Conservation (phyloP, 2,329 filamentous ascomycete species). For the Dactylellina parvicollis region DNA sequence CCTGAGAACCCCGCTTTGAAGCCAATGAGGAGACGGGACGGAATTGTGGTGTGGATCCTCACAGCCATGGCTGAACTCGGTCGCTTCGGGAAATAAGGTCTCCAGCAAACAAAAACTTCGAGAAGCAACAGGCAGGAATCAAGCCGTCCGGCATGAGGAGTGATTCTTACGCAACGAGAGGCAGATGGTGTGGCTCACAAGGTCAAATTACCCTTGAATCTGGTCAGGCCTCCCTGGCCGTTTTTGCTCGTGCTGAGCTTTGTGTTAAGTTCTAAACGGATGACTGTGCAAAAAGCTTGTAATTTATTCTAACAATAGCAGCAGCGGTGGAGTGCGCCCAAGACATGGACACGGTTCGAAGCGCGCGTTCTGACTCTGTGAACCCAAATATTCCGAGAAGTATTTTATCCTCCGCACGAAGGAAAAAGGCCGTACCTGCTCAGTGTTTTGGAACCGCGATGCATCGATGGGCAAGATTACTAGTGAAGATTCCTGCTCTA, state of each 20-base stretch:
- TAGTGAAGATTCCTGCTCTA: too few relatives aligned
- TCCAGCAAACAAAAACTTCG: conserved; percentile 25
- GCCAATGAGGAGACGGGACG: conserved; percentile 41
- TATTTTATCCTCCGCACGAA: background rate
- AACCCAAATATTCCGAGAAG: background rate
- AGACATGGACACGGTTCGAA: conserved; percentile 39
- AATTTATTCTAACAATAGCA: conserved; percentile 45
- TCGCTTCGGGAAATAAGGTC: conserved; percentile 54
- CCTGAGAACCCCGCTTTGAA: conserved; percentile 15
- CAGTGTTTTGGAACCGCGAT: too few relatives aligned
- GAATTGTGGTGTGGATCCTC: conserved; percentile 36
- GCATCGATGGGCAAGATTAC: too few relatives aligned
- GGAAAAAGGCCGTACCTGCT: background rate
- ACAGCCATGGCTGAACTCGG: conserved; percentile 48
- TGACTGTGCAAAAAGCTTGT: conserved; percentile 5
- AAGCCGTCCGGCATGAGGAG: background rate
- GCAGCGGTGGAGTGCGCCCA: background rate
- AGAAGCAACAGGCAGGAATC: conserved; percentile 20
- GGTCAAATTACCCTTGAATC: conserved; percentile 5
- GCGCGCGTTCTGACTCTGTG: conserved; percentile 30
- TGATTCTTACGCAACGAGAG: conserved; percentile 17
- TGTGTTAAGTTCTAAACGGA: background rate
- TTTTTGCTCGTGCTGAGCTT: background rate
- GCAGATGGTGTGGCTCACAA: conserved; percentile 9
- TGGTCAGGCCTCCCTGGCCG: background rate